Evolutionary conservation across 2,329 filamentous ascomycete genomes (phyloP).

Genomic region (Sarocladiaceae sp.): DNA sequence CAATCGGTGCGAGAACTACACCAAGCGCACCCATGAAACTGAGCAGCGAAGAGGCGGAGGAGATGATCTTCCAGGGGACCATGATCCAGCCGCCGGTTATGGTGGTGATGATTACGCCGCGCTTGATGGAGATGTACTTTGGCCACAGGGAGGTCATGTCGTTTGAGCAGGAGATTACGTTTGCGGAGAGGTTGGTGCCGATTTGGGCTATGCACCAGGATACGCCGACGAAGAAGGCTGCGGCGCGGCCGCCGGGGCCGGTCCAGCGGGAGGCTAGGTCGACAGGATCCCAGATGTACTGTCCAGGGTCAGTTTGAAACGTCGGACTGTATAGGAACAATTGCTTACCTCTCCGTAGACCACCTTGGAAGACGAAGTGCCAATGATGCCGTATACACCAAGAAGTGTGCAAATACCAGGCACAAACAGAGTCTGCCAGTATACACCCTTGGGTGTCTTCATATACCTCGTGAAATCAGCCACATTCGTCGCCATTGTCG

Average conservation of each 20-base stretch:
- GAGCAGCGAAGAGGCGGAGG: conserved; percentile 20
- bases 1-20: conserved; percentile 62
- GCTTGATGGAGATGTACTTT: conserved; percentile 50
- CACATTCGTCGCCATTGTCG: conserved; percentile 32
- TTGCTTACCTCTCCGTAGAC: too few species aligned
- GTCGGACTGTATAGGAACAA: neutral
- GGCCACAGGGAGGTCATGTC: conserved; percentile 51
- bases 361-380: too few species aligned
- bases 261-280: conserved; percentile 41
- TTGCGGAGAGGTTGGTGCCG: conserved; percentile 55
- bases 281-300: conserved; percentile 44
- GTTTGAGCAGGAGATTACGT: conserved; percentile 49
- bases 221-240: conserved; percentile 43
- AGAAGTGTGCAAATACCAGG: neutral
- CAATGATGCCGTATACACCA: neutral
- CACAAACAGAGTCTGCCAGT: conserved; percentile 3
- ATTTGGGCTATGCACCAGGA: conserved; percentile 52
- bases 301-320: conserved; percentile 38
- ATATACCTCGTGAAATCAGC: conserved; percentile 42
- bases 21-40: conserved; percentile 18
- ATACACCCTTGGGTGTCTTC: conserved; percentile 17
- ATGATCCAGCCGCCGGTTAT: conserved; percentile 27
- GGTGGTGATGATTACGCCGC: conserved; percentile 45
- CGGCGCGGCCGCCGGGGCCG: conserved; percentile 36
- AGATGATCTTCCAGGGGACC: conserved; percentile 10